A percentile compares a stretch with the other conserved stretches of the same genome.
Evolutionary conservation across 2,329 filamentous ascomycete genomes (phyloP).

Genomic region (Gnomoniopsis smithogilvyi): DNA sequence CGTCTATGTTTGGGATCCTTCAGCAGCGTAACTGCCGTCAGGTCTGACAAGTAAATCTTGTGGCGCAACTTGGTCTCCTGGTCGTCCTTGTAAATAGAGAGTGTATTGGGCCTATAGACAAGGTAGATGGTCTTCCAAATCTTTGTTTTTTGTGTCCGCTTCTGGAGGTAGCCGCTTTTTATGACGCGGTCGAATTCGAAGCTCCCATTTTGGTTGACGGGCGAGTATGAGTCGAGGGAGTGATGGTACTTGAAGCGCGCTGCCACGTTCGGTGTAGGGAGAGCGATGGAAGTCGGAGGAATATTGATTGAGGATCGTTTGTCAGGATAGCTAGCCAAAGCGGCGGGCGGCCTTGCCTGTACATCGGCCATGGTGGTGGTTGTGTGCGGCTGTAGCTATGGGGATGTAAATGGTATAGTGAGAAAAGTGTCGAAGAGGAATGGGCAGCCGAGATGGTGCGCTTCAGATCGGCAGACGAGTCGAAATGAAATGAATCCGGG

Average conservation of each 20-base stretch:
- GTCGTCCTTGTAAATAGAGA: slow-evolving; percentile 91
- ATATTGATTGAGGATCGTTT: slow-evolving; percentile 15
- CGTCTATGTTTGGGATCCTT: slow-evolving; percentile 86
- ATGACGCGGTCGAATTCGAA: slow-evolving; percentile 95
- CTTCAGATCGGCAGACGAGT: background rate
- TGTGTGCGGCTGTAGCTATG: background rate
- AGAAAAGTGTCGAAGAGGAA: background rate
- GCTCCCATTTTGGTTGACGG: slow-evolving; percentile 90
- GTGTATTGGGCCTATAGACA: slow-evolving; percentile 82
- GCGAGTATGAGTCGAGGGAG: slow-evolving; percentile 67
- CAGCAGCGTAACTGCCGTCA: slow-evolving; percentile 85
- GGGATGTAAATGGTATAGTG: background rate
- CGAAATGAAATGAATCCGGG: background rate
- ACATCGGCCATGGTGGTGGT: slow-evolving; percentile 22
- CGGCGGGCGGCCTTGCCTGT: slow-evolving; percentile 22
- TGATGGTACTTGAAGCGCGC: slow-evolving; percentile 40
- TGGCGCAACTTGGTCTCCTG: slow-evolving; percentile 87
- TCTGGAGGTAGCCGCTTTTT: slow-evolving; percentile 82
- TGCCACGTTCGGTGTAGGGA: slow-evolving; percentile 25
- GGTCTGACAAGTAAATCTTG: slow-evolving; percentile 82
- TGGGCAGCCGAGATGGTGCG: background rate
- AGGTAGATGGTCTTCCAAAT: slow-evolving; percentile 89
- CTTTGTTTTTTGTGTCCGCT: slow-evolving; percentile 92
- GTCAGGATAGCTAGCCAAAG: slow-evolving; percentile 19
- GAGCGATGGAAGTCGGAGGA: slow-evolving; percentile 23